Evolutionary conservation across 768 basidiomycete species (phyloP).

Genomic region (Favolaschia claudopus): DNA sequence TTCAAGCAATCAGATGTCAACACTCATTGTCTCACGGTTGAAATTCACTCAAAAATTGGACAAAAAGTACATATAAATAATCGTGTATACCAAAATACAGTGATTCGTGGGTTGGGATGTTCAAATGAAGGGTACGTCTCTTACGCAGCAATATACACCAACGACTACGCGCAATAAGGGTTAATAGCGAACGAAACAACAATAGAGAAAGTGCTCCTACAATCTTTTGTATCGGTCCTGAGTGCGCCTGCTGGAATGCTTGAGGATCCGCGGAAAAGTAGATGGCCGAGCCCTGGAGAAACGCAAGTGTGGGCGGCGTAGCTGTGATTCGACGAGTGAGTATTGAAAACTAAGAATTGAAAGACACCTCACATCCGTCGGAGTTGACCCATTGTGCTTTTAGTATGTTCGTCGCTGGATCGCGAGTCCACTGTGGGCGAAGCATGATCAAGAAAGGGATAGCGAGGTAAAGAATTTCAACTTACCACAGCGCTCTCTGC

Average conservation of each 20-base stretch:
- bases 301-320: neutral
- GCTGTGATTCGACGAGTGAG: neutral
- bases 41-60: no score
- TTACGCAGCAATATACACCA: no score
- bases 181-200: neutral
- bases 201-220: neutral
- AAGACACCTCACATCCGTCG: constrained; percentile 26
- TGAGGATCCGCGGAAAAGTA: constrained; percentile 13
- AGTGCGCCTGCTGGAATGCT: constrained; percentile 2
- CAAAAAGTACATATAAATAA: no score
- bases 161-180: neutral
- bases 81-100: no score
- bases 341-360: neutral
- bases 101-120: no score
- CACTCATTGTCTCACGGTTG: no score
- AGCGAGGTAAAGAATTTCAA: neutral
- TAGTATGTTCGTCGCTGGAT: constrained; percentile 17
- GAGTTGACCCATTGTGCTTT: constrained; percentile 32
- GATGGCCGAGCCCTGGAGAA: constrained; percentile 5
- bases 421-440: constrained; percentile 26
- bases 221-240: constrained; percentile 10
- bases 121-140: no score
- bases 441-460: neutral
- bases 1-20: no score
- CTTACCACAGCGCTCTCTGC: constrained; percentile 28